Conservation (phyloP, 2,329 filamentous ascomycete genomes). For the Septoria linicola region DNA sequence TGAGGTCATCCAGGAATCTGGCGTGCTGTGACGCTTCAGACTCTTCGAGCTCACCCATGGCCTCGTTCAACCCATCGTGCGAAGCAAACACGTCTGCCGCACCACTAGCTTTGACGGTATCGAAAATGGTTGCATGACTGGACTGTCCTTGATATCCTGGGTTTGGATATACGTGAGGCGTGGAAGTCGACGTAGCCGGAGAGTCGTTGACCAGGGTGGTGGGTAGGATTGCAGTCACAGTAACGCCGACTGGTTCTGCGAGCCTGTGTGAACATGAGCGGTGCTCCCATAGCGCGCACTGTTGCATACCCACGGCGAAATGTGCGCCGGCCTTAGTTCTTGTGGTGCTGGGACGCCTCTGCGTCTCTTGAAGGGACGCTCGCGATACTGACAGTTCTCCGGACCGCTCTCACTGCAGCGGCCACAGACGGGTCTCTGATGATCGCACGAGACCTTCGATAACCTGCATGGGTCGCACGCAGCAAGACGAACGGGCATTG, state of each 20-base stretch:
- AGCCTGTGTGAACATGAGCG: neutral
- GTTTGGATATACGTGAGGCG: constrained; percentile 35
- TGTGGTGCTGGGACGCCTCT: constrained; percentile 1
- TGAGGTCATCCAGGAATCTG: constrained; percentile 24
- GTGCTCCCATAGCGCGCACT: neutral
- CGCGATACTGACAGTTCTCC: constrained; percentile 30
- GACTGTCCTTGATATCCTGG: constrained; percentile 38
- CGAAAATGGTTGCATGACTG: constrained; percentile 37
- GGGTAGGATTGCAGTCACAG: constrained; percentile 10
- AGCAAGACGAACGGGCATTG: constrained; percentile 22
- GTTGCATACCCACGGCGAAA: neutral
- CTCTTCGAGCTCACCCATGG: constrained; percentile 20
- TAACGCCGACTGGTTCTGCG: neutral
- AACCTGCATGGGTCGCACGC: constrained; percentile 36
- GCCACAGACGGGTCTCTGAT: constrained; percentile 31
- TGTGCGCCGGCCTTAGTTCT: neutral
- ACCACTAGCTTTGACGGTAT: constrained; percentile 32
- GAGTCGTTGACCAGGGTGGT: constrained; percentile 13
- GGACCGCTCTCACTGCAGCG: constrained; percentile 29
- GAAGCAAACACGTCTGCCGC: constrained; percentile 4
- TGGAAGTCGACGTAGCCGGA: constrained; percentile 14
- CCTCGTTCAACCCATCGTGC: neutral
- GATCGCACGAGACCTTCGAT: constrained; percentile 36
- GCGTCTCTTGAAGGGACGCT: constrained; percentile 34
- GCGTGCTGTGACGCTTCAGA: constrained; percentile 26